A percentile compares a stretch with the other conserved stretches of the same genome.
These are phyloP conservation scores for Aciculoconidium aculeatum DNA, from an alignment of 805 yeast species.

Conservation along the genomic window DNA sequence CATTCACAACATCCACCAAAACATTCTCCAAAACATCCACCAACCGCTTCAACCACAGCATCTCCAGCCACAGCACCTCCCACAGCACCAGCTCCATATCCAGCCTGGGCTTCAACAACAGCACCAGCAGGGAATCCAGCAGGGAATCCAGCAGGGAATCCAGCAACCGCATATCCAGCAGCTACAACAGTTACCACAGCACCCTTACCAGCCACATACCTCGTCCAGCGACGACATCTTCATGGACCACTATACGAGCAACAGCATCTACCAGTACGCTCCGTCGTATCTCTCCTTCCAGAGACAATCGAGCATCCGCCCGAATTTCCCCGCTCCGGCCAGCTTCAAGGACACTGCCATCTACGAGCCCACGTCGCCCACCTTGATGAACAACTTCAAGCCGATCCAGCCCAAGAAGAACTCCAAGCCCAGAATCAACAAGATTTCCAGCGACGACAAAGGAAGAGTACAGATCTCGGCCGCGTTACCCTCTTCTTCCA, in stretches of 20 bases:
- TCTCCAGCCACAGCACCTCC: slow-evolving; percentile 3
- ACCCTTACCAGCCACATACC: slow-evolving; percentile 1
- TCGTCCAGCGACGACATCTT: slow-evolving; percentile 4
- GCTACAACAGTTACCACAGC: slow-evolving; percentile 2
- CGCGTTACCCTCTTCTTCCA: slow-evolving; percentile 4
- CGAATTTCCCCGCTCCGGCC: slow-evolving; percentile 5
- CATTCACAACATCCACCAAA: slow-evolving; percentile 4
- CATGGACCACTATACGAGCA: slow-evolving; percentile 3
- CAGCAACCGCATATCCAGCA: slow-evolving; percentile 1
- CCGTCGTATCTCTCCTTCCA: slow-evolving; percentile 1
- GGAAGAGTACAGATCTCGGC: slow-evolving; percentile 1
- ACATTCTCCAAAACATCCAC: slow-evolving; percentile 3
- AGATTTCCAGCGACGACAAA: slow-evolving; percentile 12
- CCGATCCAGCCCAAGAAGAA: slow-evolving; percentile 34
- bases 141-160: slow-evolving; percentile 2
- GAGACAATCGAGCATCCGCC: slow-evolving; percentile 1
- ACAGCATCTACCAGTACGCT: slow-evolving; percentile 2
- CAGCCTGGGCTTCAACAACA: slow-evolving; percentile 2
- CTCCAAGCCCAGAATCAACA: slow-evolving; percentile 32
- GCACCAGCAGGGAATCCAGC: neutral
- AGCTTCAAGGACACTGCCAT: slow-evolving; percentile 1
- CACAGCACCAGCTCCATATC: slow-evolving; percentile 3
- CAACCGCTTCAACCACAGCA: slow-evolving; percentile 6
- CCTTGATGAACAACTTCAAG: slow-evolving; percentile 17
- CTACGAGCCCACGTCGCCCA: slow-evolving; percentile 2